A percentile compares a stretch with the other conserved stretches of the same genome.
phyloP scores from a whole-genome alignment of 1,139 yeast species.

The Citeromyces hawaiiensis region DNA sequence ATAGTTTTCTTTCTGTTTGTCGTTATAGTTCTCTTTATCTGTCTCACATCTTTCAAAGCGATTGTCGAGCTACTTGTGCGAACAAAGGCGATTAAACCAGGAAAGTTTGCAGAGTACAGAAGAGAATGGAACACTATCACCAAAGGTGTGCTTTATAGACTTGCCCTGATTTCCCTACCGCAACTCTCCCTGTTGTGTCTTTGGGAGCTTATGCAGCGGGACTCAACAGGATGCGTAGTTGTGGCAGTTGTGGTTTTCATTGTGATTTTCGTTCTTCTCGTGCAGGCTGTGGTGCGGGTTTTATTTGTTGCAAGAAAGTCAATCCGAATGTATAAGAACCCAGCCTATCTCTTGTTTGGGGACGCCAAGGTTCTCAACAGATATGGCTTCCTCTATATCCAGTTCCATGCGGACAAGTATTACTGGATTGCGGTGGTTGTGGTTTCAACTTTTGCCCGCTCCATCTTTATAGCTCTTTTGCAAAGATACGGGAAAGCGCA shows the following conservation, averaged over 20 bases:
- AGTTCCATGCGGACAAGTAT: constrained; percentile 77
- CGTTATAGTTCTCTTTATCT: constrained; percentile 55
- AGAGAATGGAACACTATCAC: constrained; percentile 67
- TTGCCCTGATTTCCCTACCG: constrained; percentile 73
- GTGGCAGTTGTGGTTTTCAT: constrained; percentile 61
- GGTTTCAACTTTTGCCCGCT: constrained; percentile 54
- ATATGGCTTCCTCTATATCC: constrained; percentile 88
- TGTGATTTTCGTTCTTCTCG: constrained; percentile 42
- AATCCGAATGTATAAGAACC: constrained; percentile 62
- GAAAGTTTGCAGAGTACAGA: constrained; percentile 67
- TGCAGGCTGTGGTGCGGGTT: constrained; percentile 67
- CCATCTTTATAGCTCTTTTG: constrained; percentile 76
- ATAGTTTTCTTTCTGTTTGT: constrained; percentile 72
- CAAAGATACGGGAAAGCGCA: constrained; percentile 74
- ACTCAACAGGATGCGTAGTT: constrained; percentile 73
- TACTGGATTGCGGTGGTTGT: constrained; percentile 66
- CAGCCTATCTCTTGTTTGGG: constrained; percentile 85
- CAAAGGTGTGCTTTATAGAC: constrained; percentile 80
- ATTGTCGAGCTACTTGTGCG: constrained; percentile 57
- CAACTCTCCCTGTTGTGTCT: constrained; percentile 71
- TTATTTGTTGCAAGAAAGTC: constrained; percentile 62
- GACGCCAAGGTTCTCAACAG: constrained; percentile 70
- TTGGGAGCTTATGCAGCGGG: constrained; percentile 80
- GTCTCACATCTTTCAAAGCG: constrained; percentile 60
- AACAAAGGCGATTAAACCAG: constrained; percentile 44